These are phyloP conservation scores for Pythium phragmitis DNA, from an alignment of 352 stramenopile genomes.

Conservation along the genomic window DNA sequence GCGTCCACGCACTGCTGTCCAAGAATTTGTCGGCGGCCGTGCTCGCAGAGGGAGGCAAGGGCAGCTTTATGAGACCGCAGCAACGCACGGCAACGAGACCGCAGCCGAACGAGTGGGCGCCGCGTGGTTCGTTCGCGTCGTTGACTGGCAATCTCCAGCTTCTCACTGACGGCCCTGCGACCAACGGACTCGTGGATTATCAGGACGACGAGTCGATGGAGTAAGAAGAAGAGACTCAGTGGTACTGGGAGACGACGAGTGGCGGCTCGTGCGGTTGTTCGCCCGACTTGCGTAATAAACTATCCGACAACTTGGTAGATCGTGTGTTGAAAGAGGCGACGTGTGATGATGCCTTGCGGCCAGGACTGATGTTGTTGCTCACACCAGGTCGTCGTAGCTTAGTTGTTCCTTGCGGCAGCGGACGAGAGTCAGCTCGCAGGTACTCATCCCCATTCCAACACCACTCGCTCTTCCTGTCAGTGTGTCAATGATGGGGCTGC, in stretches of 20 bases:
- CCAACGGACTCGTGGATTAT: conserved; percentile 14
- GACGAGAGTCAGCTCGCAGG: too few species aligned
- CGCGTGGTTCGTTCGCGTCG: conserved; percentile 16
- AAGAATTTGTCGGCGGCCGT: conserved; percentile 64
- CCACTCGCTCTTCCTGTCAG: too few species aligned
- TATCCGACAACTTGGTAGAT: conserved; percentile 36
- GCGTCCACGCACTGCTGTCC: conserved; percentile 50
- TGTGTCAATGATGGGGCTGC: too few species aligned
- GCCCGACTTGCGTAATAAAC: conserved; percentile 38
- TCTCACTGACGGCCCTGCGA: background rate
- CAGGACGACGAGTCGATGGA: conserved; percentile 39
- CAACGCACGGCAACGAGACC: background rate
- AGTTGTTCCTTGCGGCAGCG: too few species aligned
- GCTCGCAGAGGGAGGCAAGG: conserved; percentile 31
- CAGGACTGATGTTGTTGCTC: background rate
- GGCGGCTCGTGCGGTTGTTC: conserved; percentile 21
- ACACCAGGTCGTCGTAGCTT: too few species aligned
- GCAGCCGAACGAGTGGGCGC: conserved; percentile 4
- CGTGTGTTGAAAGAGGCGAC: conserved; percentile 10
- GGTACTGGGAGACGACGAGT: background rate
- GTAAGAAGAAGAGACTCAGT: background rate
- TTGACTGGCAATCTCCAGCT: conserved; percentile 23
- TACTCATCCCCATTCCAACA: too few species aligned
- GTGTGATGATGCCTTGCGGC: background rate
- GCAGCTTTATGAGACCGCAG: conserved; percentile 13